Percentiles rank a stretch among this genome's conserved stretches.
phyloP scores from a whole-genome alignment of 1,284 basidiomycete species.

The Retiboletus fuscus region DNA sequence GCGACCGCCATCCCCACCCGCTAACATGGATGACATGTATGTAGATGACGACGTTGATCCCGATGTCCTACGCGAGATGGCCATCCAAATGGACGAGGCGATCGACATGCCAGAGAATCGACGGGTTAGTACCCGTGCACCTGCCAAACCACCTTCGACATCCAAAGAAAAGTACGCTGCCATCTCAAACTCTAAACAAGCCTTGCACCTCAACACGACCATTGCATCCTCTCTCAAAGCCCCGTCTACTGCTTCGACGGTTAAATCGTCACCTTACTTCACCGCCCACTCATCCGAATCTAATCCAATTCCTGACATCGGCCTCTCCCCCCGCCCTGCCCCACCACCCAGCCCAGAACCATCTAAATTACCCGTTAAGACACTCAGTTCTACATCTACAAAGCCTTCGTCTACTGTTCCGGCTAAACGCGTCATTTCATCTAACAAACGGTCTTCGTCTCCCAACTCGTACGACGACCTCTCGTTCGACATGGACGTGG shows the following conservation, averaged over 20 bases:
- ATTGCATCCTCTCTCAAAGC: slow-evolving; percentile 28
- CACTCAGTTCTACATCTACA: slow-evolving; percentile 14
- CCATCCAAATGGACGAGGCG: slow-evolving; percentile 36
- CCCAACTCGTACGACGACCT: slow-evolving; percentile 44
- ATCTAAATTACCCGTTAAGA: not conserved
- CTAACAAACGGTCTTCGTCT: slow-evolving; percentile 23
- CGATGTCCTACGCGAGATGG: slow-evolving; percentile 45
- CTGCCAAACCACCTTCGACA: slow-evolving; percentile 6
- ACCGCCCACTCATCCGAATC: slow-evolving; percentile 9
- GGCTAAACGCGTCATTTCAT: slow-evolving; percentile 2
- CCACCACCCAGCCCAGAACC: slow-evolving; percentile 7
- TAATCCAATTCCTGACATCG: slow-evolving; percentile 41
- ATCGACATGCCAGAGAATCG: slow-evolving; percentile 20
- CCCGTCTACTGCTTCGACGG: slow-evolving; percentile 12
- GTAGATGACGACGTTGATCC: slow-evolving; percentile 46
- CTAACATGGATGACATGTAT: slow-evolving; percentile 42
- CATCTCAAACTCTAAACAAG: slow-evolving; percentile 11
- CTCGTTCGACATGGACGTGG: slow-evolving; percentile 45
- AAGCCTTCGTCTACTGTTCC: not conserved
- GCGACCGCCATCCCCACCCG: slow-evolving; percentile 26
- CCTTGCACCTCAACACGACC: slow-evolving; percentile 4
- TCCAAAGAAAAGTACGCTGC: slow-evolving; percentile 20
- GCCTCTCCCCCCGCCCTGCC: slow-evolving; percentile 42
- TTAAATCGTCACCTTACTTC: slow-evolving; percentile 42
- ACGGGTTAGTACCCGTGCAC: not conserved